Base-by-base conservation (phyloP, 352 stramenopile genomes). In the Globisporangium apiculatum region DNA sequence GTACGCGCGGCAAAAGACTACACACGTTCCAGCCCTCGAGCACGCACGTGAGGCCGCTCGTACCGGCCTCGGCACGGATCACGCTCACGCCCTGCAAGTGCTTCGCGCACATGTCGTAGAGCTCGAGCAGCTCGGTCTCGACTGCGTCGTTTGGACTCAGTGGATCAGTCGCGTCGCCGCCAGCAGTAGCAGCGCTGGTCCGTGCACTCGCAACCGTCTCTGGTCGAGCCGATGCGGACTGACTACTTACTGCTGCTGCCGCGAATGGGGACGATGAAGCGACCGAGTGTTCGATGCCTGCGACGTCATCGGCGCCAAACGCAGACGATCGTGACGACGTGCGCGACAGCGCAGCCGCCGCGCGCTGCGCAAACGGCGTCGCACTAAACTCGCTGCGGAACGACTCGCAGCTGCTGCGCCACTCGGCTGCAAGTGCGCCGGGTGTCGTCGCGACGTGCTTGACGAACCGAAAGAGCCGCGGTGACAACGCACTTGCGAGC, bases 1-100 rank as follows among this genome's bases (percentile, higher is more conserved):
- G 65, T 10, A 67, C 60, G 15, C 72, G 76, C 1, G 81, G 79
- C 35, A 91, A 18, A 2, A 89, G 62, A 42, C 68, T 78, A 59
- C 89, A 83, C 12, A 87, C 12, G 51, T 89, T 86, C 71, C 74
- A 87, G 0, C 79, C 79, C 47, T 91, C 81, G 4, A 89, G 46
- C 8, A 76, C 56, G 17, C 80, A 75, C 4, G 72, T 75, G 18
- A 89, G 17, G 0, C 81, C 81, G 48, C 76, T 89, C 4, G 81
- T 87, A 6, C 81, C 81, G 1, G 81, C 79, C 58, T 91, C 78
- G 4, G 68, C 75, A 12, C 72, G 77, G 9, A 89, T 53, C 52
- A 79, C 62, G 18, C 77, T 71, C 9, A 87, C 46, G 36, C 75
- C 75, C 57, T 75, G 56, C n/a, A 91, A 52, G 43, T 84, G 72